A percentile compares a stretch with the other conserved stretches of the same genome.
Evolutionary conservation across 2,329 filamentous ascomycete species (phyloP).

Genomic region (Penicillium corylophilum): DNA sequence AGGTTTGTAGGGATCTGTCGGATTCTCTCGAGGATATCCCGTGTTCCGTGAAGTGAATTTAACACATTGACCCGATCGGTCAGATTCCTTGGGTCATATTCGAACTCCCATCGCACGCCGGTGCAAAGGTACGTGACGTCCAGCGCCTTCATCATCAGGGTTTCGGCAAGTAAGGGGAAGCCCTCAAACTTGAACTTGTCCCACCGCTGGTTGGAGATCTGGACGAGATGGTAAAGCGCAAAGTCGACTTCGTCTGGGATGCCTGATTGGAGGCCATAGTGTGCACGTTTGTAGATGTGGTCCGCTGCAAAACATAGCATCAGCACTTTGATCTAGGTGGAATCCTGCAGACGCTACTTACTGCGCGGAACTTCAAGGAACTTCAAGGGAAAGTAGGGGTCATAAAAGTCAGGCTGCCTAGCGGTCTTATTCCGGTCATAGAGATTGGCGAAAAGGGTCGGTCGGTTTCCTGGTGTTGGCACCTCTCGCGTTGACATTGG

Average conservation of each 20-base stretch:
- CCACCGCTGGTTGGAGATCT: constrained; percentile 90
- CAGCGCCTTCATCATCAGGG: constrained; percentile 79
- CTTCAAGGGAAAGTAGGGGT: constrained; percentile 38
- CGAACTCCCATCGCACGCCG: constrained; percentile 76
- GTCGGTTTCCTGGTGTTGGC: constrained; percentile 44
- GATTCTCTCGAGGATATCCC: constrained; percentile 72
- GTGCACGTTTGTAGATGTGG: constrained; percentile 83
- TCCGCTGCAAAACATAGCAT: constrained; percentile 31
- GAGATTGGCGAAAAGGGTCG: constrained; percentile 34
- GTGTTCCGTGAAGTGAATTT: constrained; percentile 66
- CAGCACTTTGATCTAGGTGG: constrained; percentile 1
- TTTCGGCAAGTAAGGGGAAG: constrained; percentile 84
- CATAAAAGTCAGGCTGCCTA: constrained; percentile 39
- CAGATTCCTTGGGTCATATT: constrained; percentile 61
- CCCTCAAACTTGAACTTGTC: constrained; percentile 96
- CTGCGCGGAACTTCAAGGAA: constrained; percentile 39
- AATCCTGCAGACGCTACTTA: constrained; percentile 19
- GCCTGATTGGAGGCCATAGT: constrained; percentile 77
- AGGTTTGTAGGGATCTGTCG: constrained; percentile 59
- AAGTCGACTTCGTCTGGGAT: constrained; percentile 85
- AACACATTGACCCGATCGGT: constrained; percentile 56
- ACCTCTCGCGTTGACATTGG: constrained; percentile 44
- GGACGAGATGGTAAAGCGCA: constrained; percentile 87
- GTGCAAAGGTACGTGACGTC: constrained; percentile 78
- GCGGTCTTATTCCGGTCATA: constrained; percentile 29